Evolutionary conservation across 768 basidiomycete species (phyloP).

Genomic region (Panellus pusillus): DNA sequence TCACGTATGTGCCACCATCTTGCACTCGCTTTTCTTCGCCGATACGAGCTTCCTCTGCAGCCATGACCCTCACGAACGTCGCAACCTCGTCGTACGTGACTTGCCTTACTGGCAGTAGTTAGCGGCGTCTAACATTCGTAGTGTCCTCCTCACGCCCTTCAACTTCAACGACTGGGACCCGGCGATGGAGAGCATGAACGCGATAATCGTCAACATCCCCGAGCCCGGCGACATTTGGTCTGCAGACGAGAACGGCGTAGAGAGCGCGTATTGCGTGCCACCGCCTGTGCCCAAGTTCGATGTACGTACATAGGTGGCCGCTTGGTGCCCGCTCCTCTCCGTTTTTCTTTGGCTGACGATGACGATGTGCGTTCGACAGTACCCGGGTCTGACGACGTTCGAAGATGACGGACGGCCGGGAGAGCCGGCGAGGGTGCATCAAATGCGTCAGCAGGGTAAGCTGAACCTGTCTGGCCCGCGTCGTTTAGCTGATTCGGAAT

Average conservation of each 20-base stretch:
- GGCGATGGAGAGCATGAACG: constrained; percentile 56
- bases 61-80: constrained; percentile 57
- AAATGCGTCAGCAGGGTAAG: constrained; percentile 19
- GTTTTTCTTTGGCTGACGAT: background rate
- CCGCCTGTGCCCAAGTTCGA: constrained; percentile 33
- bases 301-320: too few species aligned
- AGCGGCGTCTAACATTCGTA: too few species aligned
- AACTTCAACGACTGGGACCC: constrained; percentile 68
- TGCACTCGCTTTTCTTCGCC: background rate
- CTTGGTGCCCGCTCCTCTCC: background rate
- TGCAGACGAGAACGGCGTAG: constrained; percentile 56
- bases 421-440: constrained; percentile 3
- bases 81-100: constrained; percentile 43
- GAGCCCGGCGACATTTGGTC: constrained; percentile 38
- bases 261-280: constrained; percentile 23
- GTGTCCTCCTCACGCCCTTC: constrained; percentile 57
- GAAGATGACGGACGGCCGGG: constrained; percentile 19
- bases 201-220: constrained; percentile 47
- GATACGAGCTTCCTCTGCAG: background rate
- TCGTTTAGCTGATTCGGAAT: too few species aligned
- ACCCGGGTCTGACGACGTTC: constrained; percentile 7
- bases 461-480: too few species aligned
- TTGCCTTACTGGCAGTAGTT: too few species aligned
- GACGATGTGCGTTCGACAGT: background rate
- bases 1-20: constrained; percentile 30